A percentile compares a stretch with the other conserved stretches of the same genome.
Evolutionary conservation across 805 yeast species (phyloP).

Genomic region (Metschnikowia hibisci): DNA sequence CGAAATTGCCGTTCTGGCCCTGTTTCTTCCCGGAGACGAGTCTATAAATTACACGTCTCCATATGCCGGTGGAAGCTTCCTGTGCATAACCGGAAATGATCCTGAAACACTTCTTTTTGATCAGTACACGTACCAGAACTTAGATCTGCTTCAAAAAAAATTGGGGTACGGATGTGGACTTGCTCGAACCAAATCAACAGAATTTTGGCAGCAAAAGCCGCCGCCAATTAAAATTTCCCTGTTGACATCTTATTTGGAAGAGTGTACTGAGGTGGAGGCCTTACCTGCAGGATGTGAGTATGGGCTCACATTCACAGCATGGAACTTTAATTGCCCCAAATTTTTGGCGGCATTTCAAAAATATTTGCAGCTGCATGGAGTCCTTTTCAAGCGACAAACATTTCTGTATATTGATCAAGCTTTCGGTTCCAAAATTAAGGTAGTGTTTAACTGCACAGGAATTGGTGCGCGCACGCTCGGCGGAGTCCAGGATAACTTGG

Average conservation of each 20-base stretch:
- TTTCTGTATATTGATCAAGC: constrained; percentile 58
- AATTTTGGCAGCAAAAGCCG: constrained; percentile 53
- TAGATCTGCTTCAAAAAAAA: constrained; percentile 37
- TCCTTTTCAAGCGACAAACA: constrained; percentile 44
- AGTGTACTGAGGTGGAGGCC: constrained; percentile 37
- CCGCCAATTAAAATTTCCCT: constrained; percentile 45
- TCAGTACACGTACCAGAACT: constrained; percentile 50
- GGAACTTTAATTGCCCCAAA: constrained; percentile 71
- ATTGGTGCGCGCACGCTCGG: constrained; percentile 60
- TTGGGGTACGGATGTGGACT: constrained; percentile 56
- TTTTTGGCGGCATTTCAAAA: constrained; percentile 47
- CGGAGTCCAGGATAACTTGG: constrained; percentile 58
- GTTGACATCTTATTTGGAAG: constrained; percentile 46
- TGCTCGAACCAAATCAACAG: constrained; percentile 52
- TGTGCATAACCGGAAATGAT: constrained; percentile 55
- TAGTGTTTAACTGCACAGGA: constrained; percentile 75
- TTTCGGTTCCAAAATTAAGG: constrained; percentile 30
- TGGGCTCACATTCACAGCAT: constrained; percentile 56
- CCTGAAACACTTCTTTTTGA: constrained; percentile 44
- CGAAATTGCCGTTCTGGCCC: constrained; percentile 56
- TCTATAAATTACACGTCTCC: constrained; percentile 75
- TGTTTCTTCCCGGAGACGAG: constrained; percentile 74
- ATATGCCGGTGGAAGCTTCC: constrained; percentile 54
- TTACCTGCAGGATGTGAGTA: constrained; percentile 51
- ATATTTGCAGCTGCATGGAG: constrained; percentile 47